Evolutionary conservation across 2,329 filamentous ascomycete species (phyloP).

Genomic region (Ceratocystis ficicola): DNA sequence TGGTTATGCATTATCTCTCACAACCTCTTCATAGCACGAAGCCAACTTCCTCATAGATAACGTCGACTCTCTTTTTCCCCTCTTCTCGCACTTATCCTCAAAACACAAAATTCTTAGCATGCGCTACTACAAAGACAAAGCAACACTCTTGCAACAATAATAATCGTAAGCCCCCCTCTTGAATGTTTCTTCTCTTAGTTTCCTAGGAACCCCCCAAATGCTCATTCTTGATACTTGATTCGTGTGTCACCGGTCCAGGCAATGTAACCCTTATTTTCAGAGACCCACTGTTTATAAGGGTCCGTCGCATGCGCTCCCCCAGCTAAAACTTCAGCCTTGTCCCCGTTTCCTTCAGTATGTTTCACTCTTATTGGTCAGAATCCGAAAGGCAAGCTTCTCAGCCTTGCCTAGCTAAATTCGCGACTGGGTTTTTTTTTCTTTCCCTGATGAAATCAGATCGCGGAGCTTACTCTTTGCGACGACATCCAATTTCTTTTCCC

Average conservation of each 20-base stretch:
- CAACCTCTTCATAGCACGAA: no score
- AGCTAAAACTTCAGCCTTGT: not conserved
- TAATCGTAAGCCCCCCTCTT: no score
- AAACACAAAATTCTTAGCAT: no score
- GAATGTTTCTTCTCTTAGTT: no score
- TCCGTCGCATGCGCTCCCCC: not conserved
- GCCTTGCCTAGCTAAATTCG: conserved; percentile 1
- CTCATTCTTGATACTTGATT: no score
- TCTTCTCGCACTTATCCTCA: no score
- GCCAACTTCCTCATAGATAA: no score
- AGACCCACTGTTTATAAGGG: not conserved
- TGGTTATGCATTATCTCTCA: not conserved
- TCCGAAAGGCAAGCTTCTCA: not conserved
- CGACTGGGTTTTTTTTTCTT: conserved; percentile 1
- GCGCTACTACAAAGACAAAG: no score
- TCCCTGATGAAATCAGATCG: not conserved
- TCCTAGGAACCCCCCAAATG: no score
- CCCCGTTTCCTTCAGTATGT: not conserved
- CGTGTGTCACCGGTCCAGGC: no score
- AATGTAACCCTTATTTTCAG: not conserved
- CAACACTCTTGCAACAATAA: no score
- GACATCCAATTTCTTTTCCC: not conserved
- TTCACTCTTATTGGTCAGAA: not conserved
- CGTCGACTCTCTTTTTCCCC: no score
- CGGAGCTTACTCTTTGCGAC: not conserved